Conservation (phyloP, 208 protist genomes). For the Wallacemonas collosoma region DNA sequence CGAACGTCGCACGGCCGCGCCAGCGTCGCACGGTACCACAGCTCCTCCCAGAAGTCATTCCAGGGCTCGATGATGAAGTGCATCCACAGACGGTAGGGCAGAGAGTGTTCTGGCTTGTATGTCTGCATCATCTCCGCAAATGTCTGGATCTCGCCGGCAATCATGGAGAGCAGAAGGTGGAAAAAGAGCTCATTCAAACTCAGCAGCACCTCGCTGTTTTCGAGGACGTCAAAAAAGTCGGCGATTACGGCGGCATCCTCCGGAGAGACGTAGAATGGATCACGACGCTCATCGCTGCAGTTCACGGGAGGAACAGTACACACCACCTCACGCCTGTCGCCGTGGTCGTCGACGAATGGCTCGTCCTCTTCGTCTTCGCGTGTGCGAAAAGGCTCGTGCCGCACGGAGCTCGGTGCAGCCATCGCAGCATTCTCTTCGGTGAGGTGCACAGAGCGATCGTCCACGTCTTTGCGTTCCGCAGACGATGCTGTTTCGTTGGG, state of each 20-base stretch:
- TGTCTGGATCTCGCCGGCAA: conserved; percentile 23
- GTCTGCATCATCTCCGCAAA: conserved; percentile 24
- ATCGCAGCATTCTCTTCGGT: no score
- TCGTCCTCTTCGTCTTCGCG: conserved; percentile 5
- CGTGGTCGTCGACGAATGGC: neutral
- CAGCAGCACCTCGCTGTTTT: conserved; percentile 17
- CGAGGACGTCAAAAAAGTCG: conserved; percentile 9
- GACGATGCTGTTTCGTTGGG: neutral
- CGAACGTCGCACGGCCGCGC: conserved; percentile 38
- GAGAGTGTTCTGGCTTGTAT: conserved; percentile 27
- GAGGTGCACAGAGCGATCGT: no score
- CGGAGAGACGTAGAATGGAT: conserved; percentile 1
- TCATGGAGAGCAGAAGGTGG: conserved; percentile 29
- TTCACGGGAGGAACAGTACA: neutral
- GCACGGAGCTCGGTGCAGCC: neutral
- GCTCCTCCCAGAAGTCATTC: conserved; percentile 36
- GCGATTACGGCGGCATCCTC: conserved; percentile 1
- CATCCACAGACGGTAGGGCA: conserved; percentile 22
- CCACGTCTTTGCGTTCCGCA: no score
- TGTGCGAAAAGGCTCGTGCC: conserved; percentile 11
- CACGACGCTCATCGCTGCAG: neutral
- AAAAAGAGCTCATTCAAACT: conserved; percentile 24
- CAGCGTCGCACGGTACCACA: conserved; percentile 38
- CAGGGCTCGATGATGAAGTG: conserved; percentile 42
- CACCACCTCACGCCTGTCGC: neutral